phyloP scores from a whole-genome alignment of 164 flowering plant genomes.

The Santalum album region DNA sequence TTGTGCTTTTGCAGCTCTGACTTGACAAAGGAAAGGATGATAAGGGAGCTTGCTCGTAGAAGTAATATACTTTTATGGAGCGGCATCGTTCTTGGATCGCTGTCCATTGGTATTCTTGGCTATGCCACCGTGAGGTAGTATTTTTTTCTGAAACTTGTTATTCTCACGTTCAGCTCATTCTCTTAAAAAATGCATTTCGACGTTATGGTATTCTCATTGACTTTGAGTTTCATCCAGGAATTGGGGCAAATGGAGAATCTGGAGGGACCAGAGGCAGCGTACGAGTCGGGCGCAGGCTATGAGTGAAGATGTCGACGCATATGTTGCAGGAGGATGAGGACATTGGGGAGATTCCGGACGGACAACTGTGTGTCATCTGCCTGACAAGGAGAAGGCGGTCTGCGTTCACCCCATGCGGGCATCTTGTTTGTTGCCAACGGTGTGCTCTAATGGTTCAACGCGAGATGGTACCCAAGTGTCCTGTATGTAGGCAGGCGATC shows the following conservation, averaged over 20 bases:
- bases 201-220: not conserved
- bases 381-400: conserved; percentile 56
- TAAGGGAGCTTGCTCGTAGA: conserved; percentile 40
- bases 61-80: conserved; percentile 53
- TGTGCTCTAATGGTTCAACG: conserved; percentile 67
- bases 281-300: conserved; percentile 14
- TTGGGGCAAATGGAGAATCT: conserved; percentile 65
- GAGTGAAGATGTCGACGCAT: conserved; percentile 7
- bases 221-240: conserved; percentile 36
- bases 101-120: conserved; percentile 65
- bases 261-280: conserved; percentile 44
- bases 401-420: conserved; percentile 91
- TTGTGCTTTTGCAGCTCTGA: conserved; percentile 43
- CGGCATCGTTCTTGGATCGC: conserved; percentile 50
- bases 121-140: conserved; percentile 61
- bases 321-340: conserved; percentile 35
- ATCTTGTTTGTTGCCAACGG: conserved; percentile 70
- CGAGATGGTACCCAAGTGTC: conserved; percentile 64
- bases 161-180: too few relatives aligned
- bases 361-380: conserved; percentile 75
- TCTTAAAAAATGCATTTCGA: too few relatives aligned
- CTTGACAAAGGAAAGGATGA: conserved; percentile 65
- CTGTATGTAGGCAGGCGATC: conserved; percentile 70
- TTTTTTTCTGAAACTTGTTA: not conserved
- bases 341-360: conserved; percentile 50